Base-by-base conservation (phyloP, 805 yeast species). In the Schizosaccharomyces cryophilus region DNA sequence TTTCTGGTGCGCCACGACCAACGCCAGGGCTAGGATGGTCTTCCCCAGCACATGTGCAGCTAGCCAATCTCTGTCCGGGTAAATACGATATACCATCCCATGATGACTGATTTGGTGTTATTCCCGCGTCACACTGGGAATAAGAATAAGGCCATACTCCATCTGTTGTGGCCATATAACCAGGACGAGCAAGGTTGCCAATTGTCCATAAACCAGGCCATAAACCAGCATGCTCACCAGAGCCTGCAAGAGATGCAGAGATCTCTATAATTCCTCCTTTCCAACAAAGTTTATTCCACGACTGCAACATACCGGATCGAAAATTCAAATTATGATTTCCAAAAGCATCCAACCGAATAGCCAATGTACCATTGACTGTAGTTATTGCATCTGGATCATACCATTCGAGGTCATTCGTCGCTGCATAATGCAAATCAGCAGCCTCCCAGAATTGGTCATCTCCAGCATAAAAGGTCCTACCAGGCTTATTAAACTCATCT, bases 191-290 rank as follows among this genome's bases (percentile, higher is more conserved):
- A 65, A 89, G 75, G 68, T 89, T 89, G 56, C 96, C 96, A 81
- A 89, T 76, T 4, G 95, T 78, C 96, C 96, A 89, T 62, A 87
- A 66, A 76, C 96, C 97, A 0, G 97, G 96, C 97, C 97, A 89
- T 65, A 89, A 74, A 24, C 97, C 97, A 4, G 84, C 75, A 38
- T 83, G 77, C 62, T 80, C 74, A 66, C 95, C 95, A 66, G 78
- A 79, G 64, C 87, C 86, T 42, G 96, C 95, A 64, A 89, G 73
- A 63, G 78, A 77, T 0, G 85, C 90, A 9, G 87, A 81, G 4
- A 84, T 79, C 69, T 86, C 95, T 64, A 88, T 66, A 54, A 74
- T 69, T 60, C 96, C 96, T 68, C 87, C 87, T 3, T 94, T 83
- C 70, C 84, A 87, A 69, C 97, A 89, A 69, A 89, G 67, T 72